A percentile compares a stretch with the other conserved stretches of the same genome.
These are phyloP conservation scores for Microstroma glucosiphilum DNA, from an alignment of 1,284 basidiomycete genomes.

Conservation along the genomic window DNA sequence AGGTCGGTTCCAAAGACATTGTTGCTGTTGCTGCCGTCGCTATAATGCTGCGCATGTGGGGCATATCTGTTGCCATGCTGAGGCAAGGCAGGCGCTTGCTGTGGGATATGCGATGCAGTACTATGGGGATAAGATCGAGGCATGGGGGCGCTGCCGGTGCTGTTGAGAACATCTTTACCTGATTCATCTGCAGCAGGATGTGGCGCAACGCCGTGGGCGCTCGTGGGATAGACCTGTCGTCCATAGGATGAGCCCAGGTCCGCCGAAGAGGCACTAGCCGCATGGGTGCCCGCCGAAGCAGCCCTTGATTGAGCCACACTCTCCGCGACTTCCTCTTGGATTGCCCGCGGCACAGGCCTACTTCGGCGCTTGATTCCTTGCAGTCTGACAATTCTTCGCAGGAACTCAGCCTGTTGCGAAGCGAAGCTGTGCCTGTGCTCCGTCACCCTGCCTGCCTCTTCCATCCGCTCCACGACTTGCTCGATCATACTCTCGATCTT, in stretches of 20 bases:
- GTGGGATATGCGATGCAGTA: not conserved
- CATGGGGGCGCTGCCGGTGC: not conserved
- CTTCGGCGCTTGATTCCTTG: not conserved
- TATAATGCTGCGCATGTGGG: not conserved
- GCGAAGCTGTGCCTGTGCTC: slow-evolving; percentile 2
- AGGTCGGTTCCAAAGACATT: not conserved
- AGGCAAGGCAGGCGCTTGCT: not conserved
- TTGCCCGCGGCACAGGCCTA: not conserved
- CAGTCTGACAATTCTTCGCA: not conserved
- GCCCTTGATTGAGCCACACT: not conserved
- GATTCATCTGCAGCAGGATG: too few relatives aligned
- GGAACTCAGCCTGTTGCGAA: not conserved
- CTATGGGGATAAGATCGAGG: not conserved
- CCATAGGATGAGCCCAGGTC: not conserved
- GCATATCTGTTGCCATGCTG: too few relatives aligned
- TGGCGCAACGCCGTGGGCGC: too few relatives aligned
- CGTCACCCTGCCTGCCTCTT: slow-evolving; percentile 6
- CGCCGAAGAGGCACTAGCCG: not conserved
- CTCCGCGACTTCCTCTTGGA: not conserved
- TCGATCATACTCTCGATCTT: not conserved
- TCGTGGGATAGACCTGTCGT: not conserved
- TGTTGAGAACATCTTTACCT: not conserved
- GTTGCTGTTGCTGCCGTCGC: not conserved
- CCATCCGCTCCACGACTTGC: slow-evolving; percentile 4
- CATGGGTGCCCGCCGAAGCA: not conserved